phyloP scores from a whole-genome alignment of 1,139 yeast genomes.

The Sugiyamaella paludigena region DNA sequence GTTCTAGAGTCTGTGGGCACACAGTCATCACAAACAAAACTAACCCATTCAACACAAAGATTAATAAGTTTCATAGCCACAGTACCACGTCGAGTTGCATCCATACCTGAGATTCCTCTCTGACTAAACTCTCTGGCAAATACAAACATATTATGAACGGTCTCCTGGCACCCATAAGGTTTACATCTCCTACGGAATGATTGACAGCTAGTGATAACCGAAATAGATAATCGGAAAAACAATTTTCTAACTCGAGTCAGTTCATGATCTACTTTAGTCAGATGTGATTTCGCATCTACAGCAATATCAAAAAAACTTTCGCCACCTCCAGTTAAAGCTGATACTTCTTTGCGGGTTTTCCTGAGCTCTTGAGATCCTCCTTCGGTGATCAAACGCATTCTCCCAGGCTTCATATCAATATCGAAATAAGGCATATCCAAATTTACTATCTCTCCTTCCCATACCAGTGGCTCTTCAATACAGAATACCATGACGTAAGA shows the following conservation, averaged over 20 bases:
- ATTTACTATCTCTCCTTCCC: slow-evolving; percentile 81
- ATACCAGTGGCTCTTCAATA: slow-evolving; percentile 80
- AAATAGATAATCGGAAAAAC: slow-evolving; percentile 66
- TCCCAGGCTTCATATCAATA: slow-evolving; percentile 58
- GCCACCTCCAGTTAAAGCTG: slow-evolving; percentile 47
- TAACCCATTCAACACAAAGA: slow-evolving; percentile 84
- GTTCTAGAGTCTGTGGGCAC: slow-evolving; percentile 88
- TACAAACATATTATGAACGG: slow-evolving; percentile 71
- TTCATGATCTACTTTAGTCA: slow-evolving; percentile 73
- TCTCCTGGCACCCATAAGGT: slow-evolving; percentile 55
- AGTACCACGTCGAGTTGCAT: slow-evolving; percentile 62
- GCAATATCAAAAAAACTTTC: slow-evolving; percentile 48
- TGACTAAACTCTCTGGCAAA: slow-evolving; percentile 85
- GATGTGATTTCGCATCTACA: slow-evolving; percentile 66
- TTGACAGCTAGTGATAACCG: slow-evolving; percentile 63
- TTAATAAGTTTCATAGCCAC: slow-evolving; percentile 72
- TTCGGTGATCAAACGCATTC: slow-evolving; percentile 65
- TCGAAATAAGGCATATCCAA: slow-evolving; percentile 46
- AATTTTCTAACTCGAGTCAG: slow-evolving; percentile 63
- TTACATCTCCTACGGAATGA: slow-evolving; percentile 49
- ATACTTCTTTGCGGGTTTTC: slow-evolving; percentile 44
- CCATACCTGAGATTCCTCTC: slow-evolving; percentile 63
- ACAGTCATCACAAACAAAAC: slow-evolving; percentile 92
- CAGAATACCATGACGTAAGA: slow-evolving; percentile 70
- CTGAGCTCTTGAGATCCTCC: slow-evolving; percentile 54